Base-by-base conservation (phyloP, 2,329 filamentous ascomycete species). In the Fusarium liriodendri region DNA sequence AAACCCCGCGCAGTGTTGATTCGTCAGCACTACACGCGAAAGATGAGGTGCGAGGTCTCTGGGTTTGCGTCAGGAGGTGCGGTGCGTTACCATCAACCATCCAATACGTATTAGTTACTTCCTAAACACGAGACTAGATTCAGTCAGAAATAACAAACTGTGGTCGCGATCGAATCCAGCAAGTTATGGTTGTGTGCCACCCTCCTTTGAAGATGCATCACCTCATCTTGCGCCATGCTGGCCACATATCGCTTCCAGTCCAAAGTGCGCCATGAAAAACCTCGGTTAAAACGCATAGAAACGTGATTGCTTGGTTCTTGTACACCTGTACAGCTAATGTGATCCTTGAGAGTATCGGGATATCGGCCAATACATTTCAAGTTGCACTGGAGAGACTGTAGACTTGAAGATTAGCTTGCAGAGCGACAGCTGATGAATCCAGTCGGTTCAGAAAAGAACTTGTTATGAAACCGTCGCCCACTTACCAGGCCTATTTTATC, bases 211-310 rank as follows among this genome's bases (percentile, higher is more conserved):
- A 32, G 22, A 70, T 61, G 37, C 42, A 71, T 71, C 69, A 70
- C 69, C 54, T 71, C 69, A 71, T 71, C 35, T 71, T 59, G 45
- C 63, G 54, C 66, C 52, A 70, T 69, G 27, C 8, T 62, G 32
- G 29, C 37, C 32, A 33, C 62, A 60, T 63, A 33, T 13, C 37
- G 18, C 16, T 50, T 37, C 9, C 10, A 22, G 13, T 32, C 25
- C 47, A 0, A 29, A n/a, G 9, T 13, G 7, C 25, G 8, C 47
- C 16, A 29, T 14, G 47, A 10, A 32, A 5, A 27, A 20, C 27
- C 27, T 32, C 47, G 27, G 27, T 14, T 29, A 20, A 54, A 5
- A 16, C 29, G 1, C 11, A 20, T 1, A 32, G 7, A 2, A 32
- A 47, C 27, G 14, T 9, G 22, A 6, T 18, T 54, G 7, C 18